Percentiles rank a stretch among this genome's conserved stretches.
These are phyloP conservation scores for Arabis hirsuta DNA, from an alignment of 345 rosid genomes.

Conservation along the genomic window DNA sequence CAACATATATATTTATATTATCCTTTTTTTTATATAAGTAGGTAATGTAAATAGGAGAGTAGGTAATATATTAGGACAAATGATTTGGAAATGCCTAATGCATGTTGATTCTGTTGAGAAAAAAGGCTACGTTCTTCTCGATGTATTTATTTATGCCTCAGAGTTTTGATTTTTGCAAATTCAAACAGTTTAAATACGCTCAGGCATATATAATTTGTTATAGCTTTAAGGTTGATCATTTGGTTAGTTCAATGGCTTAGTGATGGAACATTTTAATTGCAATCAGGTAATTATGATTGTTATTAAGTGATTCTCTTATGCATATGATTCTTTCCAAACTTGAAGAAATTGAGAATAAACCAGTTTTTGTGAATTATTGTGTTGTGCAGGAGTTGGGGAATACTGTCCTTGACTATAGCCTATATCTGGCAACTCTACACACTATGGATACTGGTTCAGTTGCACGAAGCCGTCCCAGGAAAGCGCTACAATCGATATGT, in stretches of 20 bases:
- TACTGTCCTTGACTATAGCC: constrained; percentile 81
- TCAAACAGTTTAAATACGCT: not conserved
- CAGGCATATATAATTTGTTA: not conserved
- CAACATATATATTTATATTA: not conserved
- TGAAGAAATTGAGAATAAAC: constrained; percentile 13
- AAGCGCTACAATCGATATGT: constrained; percentile 95
- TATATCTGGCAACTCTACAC: constrained; percentile 97
- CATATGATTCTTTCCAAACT: not conserved
- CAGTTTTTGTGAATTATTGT: not conserved
- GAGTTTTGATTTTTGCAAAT: no score
- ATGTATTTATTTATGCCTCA: not conserved
- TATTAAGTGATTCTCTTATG: not conserved
- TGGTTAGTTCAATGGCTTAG: constrained; percentile 11
- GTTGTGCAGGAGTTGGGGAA: constrained; percentile 90
- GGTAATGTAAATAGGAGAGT: no score
- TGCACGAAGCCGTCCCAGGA: constrained; percentile 97
- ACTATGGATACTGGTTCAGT: constrained; percentile 87
- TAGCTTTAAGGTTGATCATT: not conserved
- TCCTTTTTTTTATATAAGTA: constrained; percentile 10
- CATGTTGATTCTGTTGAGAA: no score
- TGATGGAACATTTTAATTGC: not conserved
- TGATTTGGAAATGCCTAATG: not conserved
- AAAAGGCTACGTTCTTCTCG: no score
- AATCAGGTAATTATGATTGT: not conserved
- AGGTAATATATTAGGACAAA: constrained; percentile 14